Evolutionary conservation across 2,329 filamentous ascomycete genomes (phyloP).

Genomic region (Corinectria fuckeliana): DNA sequence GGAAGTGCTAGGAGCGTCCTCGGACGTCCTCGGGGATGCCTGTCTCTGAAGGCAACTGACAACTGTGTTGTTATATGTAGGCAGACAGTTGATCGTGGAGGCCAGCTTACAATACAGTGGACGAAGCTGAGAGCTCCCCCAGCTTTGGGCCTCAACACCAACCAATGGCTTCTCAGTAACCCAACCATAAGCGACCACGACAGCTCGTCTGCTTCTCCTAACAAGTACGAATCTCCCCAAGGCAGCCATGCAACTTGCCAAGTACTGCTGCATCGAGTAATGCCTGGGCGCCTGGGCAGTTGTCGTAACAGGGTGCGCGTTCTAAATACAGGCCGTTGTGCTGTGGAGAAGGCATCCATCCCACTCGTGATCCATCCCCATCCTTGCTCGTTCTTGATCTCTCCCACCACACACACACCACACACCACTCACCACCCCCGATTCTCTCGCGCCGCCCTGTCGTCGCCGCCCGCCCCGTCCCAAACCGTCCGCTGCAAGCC

Average conservation of each 20-base stretch:
- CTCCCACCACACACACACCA: constrained; percentile 7
- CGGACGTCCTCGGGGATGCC: no score
- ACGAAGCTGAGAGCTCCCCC: constrained; percentile 5
- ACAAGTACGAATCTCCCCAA: not conserved
- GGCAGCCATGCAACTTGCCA: constrained; percentile 19
- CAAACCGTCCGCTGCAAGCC: not conserved
- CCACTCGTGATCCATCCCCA: not conserved
- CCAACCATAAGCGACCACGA: constrained; percentile 1
- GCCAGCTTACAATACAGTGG: constrained; percentile 5
- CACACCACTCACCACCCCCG: not conserved
- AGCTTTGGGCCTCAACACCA: constrained; percentile 13
- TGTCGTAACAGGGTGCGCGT: not conserved
- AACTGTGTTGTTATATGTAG: not conserved
- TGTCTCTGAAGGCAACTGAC: not conserved
- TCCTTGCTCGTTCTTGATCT: constrained; percentile 4
- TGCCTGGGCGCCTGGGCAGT: not conserved
- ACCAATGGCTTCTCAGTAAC: not conserved
- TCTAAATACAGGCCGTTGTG: not conserved
- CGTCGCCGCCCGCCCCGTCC: constrained; percentile 11
- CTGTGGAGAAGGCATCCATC: constrained; percentile 17
- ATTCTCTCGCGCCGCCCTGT: constrained; percentile 30
- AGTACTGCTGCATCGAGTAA: constrained; percentile 2
- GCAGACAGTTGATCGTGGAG: not conserved
- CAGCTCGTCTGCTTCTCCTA: not conserved
- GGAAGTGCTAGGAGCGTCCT: no score